Evolutionary conservation across 2,329 filamentous ascomycete genomes (phyloP), one percentile per base, ranked within the genome.

Genomic region (Alternaria sp.): DNA sequence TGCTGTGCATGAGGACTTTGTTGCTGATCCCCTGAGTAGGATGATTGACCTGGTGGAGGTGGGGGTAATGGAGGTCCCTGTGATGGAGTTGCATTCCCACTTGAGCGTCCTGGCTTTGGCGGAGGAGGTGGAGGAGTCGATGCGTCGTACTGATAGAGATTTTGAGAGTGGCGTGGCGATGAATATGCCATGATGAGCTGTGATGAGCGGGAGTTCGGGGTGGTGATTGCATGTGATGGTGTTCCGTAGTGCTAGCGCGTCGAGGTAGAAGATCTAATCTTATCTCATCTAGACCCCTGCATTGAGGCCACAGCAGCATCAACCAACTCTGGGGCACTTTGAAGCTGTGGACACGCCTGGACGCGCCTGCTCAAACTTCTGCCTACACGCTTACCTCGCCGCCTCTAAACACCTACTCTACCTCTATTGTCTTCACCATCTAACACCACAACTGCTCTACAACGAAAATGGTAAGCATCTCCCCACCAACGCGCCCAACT

Each of bases 41-140:
- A 74, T 34, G 65, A 40, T 49, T 78, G 74, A 10, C 71, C 68
- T 24, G 75, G 73, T 21, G 81, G 79, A 17, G 80, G 78, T 28
- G 79, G 79, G 42, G 80, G 80, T 2, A 80, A 76, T 24, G 81
- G 81, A 58, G 80, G 80, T 3, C 79, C 80, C 58, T 75, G 66
- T 34, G 72, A 68, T 24, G 80, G 76, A 34, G 80, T 81, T 49
- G 75, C 79, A 46, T 71, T 75, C 28, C 78, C 74, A 54, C 74
- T 79, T 8, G 77, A 78, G 40, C 78, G 79, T 14, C 73, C 72
- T 54, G 77, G 77, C 62, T 80, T 80, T 21, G 78, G 78, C 21
- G 81, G 81, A 21, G 82, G 82, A 9, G 81, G 82, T 6, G 81
- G 78, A 36, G 82, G 81, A 21, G 81, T 80, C 13, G 80, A 78